Conservation (phyloP, 228 moss, liverwort and hornwort species). For the Sphagnum magellanicum region DNA sequence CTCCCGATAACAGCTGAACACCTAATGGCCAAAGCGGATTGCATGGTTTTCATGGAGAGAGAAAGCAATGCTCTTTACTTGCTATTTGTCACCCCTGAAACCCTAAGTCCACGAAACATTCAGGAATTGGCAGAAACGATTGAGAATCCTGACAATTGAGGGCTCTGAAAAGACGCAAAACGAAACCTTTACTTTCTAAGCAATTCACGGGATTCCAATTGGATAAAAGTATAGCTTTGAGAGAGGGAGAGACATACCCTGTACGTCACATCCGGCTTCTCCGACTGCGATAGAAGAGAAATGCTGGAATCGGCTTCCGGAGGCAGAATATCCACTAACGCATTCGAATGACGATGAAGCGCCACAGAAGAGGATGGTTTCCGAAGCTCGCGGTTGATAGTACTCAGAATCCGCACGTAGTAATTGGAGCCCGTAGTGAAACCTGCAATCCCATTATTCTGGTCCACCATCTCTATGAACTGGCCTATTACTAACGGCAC, state of each 20-base stretch:
- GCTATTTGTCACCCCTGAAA: too few species aligned
- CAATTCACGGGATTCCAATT: too few species aligned
- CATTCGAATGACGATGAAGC: conserved; percentile 83
- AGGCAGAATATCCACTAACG: conserved; percentile 83
- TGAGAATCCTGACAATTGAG: too few species aligned
- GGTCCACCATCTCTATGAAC: conserved; percentile 97
- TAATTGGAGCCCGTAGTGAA: conserved; percentile 91
- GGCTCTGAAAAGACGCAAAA: neutral
- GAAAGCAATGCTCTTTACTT: too few species aligned
- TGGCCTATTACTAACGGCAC: conserved; percentile 94
- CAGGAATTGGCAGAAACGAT: too few species aligned
- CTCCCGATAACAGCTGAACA: too few species aligned
- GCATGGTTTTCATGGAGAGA: too few species aligned
- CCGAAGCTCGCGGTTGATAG: conserved; percentile 87
- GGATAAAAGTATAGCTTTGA: neutral
- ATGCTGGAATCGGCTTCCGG: conserved; percentile 96
- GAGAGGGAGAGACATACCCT: conserved; percentile 29
- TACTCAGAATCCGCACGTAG: conserved; percentile 87
- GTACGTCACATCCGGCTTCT: conserved; percentile 93
- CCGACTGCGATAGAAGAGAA: conserved; percentile 82
- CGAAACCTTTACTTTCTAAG: too few species aligned
- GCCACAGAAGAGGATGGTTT: conserved; percentile 90
- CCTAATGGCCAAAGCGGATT: too few species aligned
- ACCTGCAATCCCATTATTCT: conserved; percentile 91
- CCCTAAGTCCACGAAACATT: too few species aligned